A percentile compares a stretch with the other conserved stretches of the same genome.
Evolutionary conservation across 768 basidiomycete species (phyloP).

Genomic region (Tricholomella constricta): DNA sequence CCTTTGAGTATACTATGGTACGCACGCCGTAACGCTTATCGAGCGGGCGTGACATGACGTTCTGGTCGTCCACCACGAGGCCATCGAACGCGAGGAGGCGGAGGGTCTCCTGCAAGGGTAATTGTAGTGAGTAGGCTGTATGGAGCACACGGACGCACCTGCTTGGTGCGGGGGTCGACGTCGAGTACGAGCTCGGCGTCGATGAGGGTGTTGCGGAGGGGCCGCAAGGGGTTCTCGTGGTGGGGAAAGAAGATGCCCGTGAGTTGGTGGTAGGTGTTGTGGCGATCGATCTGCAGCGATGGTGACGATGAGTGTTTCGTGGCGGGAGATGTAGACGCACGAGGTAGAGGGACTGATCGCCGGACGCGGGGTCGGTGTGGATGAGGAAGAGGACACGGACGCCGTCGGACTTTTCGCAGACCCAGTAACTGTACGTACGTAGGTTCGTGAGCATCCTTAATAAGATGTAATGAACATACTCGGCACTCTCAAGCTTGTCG

Average conservation of each 20-base stretch:
- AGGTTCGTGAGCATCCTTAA: too few species aligned
- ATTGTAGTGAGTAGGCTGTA: too few species aligned
- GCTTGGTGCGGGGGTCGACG: constrained; percentile 71
- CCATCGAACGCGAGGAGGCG: constrained; percentile 92
- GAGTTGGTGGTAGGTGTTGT: constrained; percentile 80
- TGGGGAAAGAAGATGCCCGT: constrained; percentile 88
- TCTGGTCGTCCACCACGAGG: constrained; percentile 81
- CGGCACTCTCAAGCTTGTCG: constrained; percentile 74
- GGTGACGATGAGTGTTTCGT: background rate
- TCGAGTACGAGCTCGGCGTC: constrained; percentile 97
- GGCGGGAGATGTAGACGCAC: constrained; percentile 46
- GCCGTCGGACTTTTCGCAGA: constrained; percentile 98
- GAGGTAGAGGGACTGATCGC: constrained; percentile 68
- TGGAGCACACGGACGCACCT: too few species aligned
- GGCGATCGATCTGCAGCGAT: constrained; percentile 81
- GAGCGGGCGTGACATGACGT: constrained; percentile 82
- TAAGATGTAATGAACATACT: constrained; percentile 57
- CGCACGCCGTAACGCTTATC: constrained; percentile 90
- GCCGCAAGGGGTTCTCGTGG: constrained; percentile 66
- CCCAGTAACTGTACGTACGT: constrained; percentile 78
- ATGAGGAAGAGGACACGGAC: constrained; percentile 87
- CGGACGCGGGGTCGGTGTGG: constrained; percentile 52
- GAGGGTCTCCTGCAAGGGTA: constrained; percentile 85
- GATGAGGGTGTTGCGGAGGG: constrained; percentile 78
- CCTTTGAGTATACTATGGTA: constrained; percentile 11